A percentile compares a stretch with the other conserved stretches of the same genome.
phyloP scores from a whole-genome alignment of 371 early-diverging fungal genomes.

The Polyrhizophydium stewartii region DNA sequence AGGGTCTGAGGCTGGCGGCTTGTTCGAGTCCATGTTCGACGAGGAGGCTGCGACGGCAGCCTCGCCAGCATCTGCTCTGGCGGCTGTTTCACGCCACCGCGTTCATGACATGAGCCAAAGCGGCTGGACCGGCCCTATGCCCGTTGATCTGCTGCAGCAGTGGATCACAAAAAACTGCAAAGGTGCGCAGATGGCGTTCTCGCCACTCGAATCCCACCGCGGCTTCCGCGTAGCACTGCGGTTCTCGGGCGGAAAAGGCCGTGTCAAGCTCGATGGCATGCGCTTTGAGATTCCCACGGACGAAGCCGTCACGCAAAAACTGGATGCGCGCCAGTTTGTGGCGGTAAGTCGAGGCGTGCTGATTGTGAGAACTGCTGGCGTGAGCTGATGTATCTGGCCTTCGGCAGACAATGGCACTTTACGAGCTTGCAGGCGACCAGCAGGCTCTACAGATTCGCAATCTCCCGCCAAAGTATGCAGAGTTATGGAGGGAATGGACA shows the following conservation, averaged over 20 bases:
- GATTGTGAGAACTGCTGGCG: slow-evolving; percentile 2
- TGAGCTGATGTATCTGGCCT: slow-evolving; percentile 7
- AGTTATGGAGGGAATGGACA: slow-evolving; percentile 54
- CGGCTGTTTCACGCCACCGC: neutral
- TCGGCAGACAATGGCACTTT: slow-evolving; percentile 42
- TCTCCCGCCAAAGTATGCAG: slow-evolving; percentile 59
- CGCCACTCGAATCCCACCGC: neutral
- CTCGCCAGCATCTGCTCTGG: neutral
- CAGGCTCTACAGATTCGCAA: slow-evolving; percentile 41
- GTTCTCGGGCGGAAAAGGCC: slow-evolving; percentile 7
- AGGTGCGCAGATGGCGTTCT: slow-evolving; percentile 12
- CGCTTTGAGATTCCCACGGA: slow-evolving; percentile 23
- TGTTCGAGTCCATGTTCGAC: neutral
- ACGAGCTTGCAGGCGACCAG: slow-evolving; percentile 37
- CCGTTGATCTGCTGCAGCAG: slow-evolving; percentile 26
- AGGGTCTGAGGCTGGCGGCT: slow-evolving; percentile 7
- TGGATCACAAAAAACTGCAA: slow-evolving; percentile 6
- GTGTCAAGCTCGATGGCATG: neutral
- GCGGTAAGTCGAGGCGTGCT: slow-evolving; percentile 31
- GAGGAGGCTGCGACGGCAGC: slow-evolving; percentile 1
- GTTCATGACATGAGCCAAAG: slow-evolving; percentile 4
- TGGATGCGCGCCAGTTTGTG: slow-evolving; percentile 57
- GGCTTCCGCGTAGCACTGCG: slow-evolving; percentile 6
- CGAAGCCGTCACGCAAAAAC: slow-evolving; percentile 28
- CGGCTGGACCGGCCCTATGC: slow-evolving; percentile 38